These are phyloP conservation scores for Fonsecaea monophora DNA, from an alignment of 2,329 filamentous ascomycete genomes.

Conservation along the genomic window DNA sequence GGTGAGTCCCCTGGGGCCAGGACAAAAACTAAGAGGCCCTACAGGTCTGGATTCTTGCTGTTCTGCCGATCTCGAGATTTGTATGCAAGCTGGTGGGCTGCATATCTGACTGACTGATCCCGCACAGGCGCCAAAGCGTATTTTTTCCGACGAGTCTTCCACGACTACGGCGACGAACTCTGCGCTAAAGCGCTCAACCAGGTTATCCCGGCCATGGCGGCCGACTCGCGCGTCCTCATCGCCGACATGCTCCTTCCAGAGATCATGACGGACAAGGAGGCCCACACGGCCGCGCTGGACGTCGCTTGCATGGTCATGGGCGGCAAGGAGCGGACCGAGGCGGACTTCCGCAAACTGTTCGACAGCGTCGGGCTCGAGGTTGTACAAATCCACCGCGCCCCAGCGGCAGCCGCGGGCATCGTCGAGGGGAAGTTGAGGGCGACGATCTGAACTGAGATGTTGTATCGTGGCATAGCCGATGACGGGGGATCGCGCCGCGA, in stretches of 20 bases:
- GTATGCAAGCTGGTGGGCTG: too few relatives aligned
- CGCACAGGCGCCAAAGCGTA: constrained; percentile 42
- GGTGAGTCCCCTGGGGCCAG: constrained; percentile 36
- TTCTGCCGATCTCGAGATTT: neutral
- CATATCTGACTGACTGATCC: neutral
- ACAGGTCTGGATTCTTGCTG: neutral
- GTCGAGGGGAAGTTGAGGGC: constrained; percentile 40
- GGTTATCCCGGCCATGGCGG: constrained; percentile 40
- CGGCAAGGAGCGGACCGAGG: constrained; percentile 42
- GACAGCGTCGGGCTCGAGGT: constrained; percentile 39
- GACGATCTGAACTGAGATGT: too few relatives aligned
- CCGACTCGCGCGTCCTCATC: constrained; percentile 39
- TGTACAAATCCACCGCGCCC: constrained; percentile 36
- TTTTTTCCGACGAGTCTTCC: constrained; percentile 43
- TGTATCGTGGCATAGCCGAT: too few relatives aligned
- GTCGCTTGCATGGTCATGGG: constrained; percentile 41
- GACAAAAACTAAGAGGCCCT: neutral
- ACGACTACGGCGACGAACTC: constrained; percentile 42
- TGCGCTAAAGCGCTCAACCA: constrained; percentile 40
- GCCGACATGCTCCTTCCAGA: constrained; percentile 43
- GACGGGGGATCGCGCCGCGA: too few relatives aligned
- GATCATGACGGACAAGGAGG: constrained; percentile 29
- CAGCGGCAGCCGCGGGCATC: constrained; percentile 30
- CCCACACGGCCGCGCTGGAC: constrained; percentile 40
- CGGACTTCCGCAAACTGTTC: constrained; percentile 38